Percentiles rank a stretch among this genome's conserved stretches.
phyloP scores from a whole-genome alignment of 169 alveolate species.

The Plasmodium yoelii region DNA sequence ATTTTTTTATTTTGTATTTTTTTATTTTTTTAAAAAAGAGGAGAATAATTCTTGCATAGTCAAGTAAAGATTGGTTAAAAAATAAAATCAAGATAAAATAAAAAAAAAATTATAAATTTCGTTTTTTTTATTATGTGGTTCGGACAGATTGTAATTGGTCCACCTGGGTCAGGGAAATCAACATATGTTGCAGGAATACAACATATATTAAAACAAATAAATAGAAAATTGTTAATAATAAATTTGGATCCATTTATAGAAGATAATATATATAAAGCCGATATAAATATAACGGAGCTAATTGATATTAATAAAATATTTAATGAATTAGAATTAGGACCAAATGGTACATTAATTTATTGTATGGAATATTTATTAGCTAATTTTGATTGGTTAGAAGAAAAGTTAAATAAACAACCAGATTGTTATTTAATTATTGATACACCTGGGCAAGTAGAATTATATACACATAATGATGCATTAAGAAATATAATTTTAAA shows the following conservation, averaged over 20 bases:
- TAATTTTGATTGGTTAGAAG: slow-evolving; percentile 94
- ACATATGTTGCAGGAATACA: slow-evolving; percentile 94
- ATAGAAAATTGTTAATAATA: slow-evolving; percentile 86
- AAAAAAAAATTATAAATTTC: no score
- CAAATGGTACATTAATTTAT: slow-evolving; percentile 95
- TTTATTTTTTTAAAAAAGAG: no score
- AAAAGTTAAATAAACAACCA: slow-evolving; percentile 75
- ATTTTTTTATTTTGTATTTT: no score
- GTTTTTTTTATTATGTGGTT: slow-evolving; percentile 77
- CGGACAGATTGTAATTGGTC: slow-evolving; percentile 95
- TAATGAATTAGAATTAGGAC: slow-evolving; percentile 92
- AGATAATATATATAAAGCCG: slow-evolving; percentile 91
- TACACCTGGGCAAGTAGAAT: slow-evolving; percentile 97
- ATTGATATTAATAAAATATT: slow-evolving; percentile 91
- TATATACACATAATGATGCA: slow-evolving; percentile 94
- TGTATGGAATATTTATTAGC: slow-evolving; percentile 94
- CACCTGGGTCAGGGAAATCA: slow-evolving; percentile 97
- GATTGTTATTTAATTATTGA: slow-evolving; percentile 94
- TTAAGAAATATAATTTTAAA: slow-evolving; percentile 87
- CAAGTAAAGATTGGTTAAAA: no score
- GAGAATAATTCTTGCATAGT: no score
- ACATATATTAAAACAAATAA: slow-evolving; percentile 86
- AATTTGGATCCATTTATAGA: slow-evolving; percentile 93
- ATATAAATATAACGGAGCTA: slow-evolving; percentile 92
- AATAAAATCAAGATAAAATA: no score